Conservation (phyloP, 257 asterid genomes). For the Solanum clarkiae region DNA sequence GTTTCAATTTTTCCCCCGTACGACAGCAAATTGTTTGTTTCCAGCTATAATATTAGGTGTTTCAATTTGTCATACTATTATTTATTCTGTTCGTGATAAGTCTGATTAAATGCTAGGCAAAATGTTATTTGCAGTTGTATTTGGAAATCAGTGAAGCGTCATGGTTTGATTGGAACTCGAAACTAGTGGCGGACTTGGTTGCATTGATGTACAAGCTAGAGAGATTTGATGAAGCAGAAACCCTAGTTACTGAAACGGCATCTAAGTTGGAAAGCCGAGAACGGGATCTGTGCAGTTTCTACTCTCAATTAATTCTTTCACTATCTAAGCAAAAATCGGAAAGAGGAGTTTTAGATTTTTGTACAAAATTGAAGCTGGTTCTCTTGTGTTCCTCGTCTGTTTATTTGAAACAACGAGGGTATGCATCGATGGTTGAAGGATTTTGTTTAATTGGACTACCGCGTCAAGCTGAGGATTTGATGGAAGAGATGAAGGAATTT, state of each 20-base stretch:
- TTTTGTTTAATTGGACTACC: constrained; percentile 58
- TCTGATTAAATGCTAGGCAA: background rate
- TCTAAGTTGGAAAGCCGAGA: constrained; percentile 31
- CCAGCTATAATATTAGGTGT: background rate
- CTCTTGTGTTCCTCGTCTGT: constrained; percentile 34
- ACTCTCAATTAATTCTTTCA: constrained; percentile 45
- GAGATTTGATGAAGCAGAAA: constrained; percentile 35
- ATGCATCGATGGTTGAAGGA: constrained; percentile 47
- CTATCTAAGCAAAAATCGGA: constrained; percentile 38
- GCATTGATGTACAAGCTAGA: constrained; percentile 39
- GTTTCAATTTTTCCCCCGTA: background rate
- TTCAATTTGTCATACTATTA: background rate
- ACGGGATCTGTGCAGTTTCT: constrained; percentile 50
- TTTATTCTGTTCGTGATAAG: background rate
- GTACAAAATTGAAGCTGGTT: constrained; percentile 25
- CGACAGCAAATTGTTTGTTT: background rate
- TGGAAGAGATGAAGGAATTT: constrained; percentile 43
- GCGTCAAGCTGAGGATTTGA: constrained; percentile 43
- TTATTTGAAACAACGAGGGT: constrained; percentile 49
- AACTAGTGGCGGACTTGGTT: constrained; percentile 63
- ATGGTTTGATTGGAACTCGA: constrained; percentile 87
- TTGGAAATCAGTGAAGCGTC: constrained; percentile 42
- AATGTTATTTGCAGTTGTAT: constrained; percentile 49
- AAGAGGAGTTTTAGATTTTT: constrained; percentile 31
- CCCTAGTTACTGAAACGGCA: constrained; percentile 33